Percentiles rank a stretch among this genome's conserved stretches.
Conservation (phyloP, 208 protist species). For the Trypanosoma brucei region DNA sequence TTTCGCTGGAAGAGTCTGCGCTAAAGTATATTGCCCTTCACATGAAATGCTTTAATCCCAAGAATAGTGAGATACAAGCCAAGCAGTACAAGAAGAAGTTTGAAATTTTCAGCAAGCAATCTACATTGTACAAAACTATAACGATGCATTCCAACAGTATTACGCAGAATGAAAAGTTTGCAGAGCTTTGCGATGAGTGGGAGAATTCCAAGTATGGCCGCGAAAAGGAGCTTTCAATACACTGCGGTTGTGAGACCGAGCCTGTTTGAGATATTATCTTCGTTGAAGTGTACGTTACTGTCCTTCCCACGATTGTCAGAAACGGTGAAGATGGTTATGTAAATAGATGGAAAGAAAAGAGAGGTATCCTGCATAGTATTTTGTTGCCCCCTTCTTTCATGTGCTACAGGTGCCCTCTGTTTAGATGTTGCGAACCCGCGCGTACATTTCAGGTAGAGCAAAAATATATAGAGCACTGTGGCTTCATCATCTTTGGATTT, state of each 20-base stretch:
- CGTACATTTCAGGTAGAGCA: too few relatives aligned
- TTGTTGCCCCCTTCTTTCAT: too few relatives aligned
- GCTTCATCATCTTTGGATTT: too few relatives aligned
- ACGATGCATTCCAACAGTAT: constrained; percentile 6
- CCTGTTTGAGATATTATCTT: not conserved
- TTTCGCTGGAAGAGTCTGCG: constrained; percentile 79
- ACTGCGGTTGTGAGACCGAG: not conserved
- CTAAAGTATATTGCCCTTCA: constrained; percentile 87
- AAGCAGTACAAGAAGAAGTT: constrained; percentile 65
- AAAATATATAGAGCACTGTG: too few relatives aligned
- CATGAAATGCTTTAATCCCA: constrained; percentile 78
- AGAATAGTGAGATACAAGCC: constrained; percentile 57
- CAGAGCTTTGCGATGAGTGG: constrained; percentile 41
- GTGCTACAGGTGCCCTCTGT: too few relatives aligned
- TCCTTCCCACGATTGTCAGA: not conserved
- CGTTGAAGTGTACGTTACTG: not conserved
- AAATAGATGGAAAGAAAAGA: not conserved
- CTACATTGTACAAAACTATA: constrained; percentile 55
- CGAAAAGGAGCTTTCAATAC: not conserved
- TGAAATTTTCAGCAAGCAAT: constrained; percentile 49
- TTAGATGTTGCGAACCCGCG: too few relatives aligned
- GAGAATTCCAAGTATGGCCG: constrained; percentile 10
- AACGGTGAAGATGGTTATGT: not conserved
- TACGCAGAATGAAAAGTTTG: constrained; percentile 13
- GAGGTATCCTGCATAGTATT: not conserved